Evolutionary conservation across 2,329 filamentous ascomycete genomes (phyloP).

Genomic region (Fusarium poae): DNA sequence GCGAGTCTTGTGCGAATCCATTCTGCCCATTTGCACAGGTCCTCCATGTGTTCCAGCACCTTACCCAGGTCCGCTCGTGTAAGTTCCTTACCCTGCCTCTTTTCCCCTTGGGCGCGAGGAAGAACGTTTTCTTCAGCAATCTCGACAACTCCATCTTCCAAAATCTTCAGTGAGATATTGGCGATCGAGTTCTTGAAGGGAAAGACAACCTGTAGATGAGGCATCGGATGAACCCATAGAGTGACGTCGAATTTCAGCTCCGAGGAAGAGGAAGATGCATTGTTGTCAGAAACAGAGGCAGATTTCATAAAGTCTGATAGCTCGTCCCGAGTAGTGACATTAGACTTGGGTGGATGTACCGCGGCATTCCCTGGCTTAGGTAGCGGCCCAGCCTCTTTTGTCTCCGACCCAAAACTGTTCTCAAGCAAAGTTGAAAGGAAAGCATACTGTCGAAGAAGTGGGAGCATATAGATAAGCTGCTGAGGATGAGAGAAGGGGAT

Average conservation of each 20-base stretch:
- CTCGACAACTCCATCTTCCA: constrained; percentile 69
- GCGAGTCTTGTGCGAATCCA: constrained; percentile 61
- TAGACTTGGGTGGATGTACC: constrained; percentile 13
- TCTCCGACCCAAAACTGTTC: constrained; percentile 67
- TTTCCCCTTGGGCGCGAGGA: constrained; percentile 38
- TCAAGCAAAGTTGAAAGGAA: constrained; percentile 74
- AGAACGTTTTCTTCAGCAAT: constrained; percentile 69
- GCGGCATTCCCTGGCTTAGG: constrained; percentile 11
- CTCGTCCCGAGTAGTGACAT: constrained; percentile 52
- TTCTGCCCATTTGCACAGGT: constrained; percentile 66
- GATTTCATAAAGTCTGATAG: constrained; percentile 51
- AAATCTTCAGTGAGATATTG: constrained; percentile 69
- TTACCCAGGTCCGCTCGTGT: constrained; percentile 59
- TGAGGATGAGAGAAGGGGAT: constrained; percentile 83
- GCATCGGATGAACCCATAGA: constrained; percentile 63
- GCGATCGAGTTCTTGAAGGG: constrained; percentile 64
- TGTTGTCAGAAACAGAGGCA: not conserved
- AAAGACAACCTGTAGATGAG: constrained; percentile 66
- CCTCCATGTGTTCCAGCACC: constrained; percentile 64
- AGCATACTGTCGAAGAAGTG: constrained; percentile 80
- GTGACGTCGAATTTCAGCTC: constrained; percentile 64
- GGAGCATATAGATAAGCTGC: constrained; percentile 80
- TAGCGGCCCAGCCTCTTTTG: constrained; percentile 37
- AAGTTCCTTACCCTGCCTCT: constrained; percentile 54
- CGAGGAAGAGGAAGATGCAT: not conserved